Percentiles rank a stretch among this genome's conserved stretches.
Evolutionary conservation across 768 basidiomycete species (phyloP).

Genomic region (Gymnopilus junonius): DNA sequence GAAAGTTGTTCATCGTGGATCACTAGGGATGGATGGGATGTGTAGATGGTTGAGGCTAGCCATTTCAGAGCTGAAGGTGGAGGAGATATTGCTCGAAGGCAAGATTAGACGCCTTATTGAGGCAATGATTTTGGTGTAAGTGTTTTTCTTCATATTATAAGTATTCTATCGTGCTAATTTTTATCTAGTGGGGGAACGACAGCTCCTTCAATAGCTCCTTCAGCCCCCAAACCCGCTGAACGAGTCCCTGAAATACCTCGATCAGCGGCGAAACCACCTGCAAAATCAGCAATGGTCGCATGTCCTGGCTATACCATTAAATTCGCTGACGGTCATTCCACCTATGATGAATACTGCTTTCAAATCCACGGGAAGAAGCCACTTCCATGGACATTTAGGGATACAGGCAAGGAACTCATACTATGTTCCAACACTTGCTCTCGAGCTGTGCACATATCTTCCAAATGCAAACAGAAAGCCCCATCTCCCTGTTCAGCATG

Average conservation of each 20-base stretch:
- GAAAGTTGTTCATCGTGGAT: neutral
- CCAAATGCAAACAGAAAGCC: neutral
- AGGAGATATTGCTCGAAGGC: slow-evolving; percentile 12
- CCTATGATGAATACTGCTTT: slow-evolving; percentile 1
- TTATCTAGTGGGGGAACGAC: neutral
- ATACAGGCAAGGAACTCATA: neutral
- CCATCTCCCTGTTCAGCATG: slow-evolving; percentile 6
- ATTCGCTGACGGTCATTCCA: neutral
- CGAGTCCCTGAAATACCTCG: neutral
- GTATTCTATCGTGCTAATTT: neutral
- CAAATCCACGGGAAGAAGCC: neutral
- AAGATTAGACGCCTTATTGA: slow-evolving; percentile 12
- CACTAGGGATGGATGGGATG: slow-evolving; percentile 13
- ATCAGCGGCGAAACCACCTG: too few species aligned
- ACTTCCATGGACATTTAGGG: slow-evolving; percentile 6
- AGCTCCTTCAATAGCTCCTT: too few species aligned
- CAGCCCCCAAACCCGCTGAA: too few species aligned
- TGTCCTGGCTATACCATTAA: slow-evolving; percentile 5
- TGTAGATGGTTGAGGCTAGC: slow-evolving; percentile 1
- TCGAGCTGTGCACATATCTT: neutral
- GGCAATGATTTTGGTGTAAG: slow-evolving; percentile 11
- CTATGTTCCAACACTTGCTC: slow-evolving; percentile 8
- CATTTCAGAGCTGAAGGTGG: slow-evolving; percentile 8
- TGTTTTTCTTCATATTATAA: neutral
- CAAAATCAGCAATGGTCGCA: too few species aligned